These are phyloP conservation scores for Xerocomellus amylosporus DNA, from an alignment of 768 basidiomycete species.

Conservation along the genomic window DNA sequence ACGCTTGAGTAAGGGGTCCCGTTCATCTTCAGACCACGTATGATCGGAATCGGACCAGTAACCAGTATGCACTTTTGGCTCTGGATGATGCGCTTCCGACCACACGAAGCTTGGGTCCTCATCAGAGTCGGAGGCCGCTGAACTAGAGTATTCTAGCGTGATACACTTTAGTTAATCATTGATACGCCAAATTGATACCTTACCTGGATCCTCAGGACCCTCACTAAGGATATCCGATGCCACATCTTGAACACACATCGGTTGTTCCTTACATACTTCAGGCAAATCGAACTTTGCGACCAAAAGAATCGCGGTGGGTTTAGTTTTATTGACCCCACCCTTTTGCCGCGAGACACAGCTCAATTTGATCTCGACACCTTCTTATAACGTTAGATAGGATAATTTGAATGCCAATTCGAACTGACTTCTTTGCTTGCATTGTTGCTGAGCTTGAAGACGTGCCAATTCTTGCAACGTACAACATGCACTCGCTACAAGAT, in stretches of 20 bases:
- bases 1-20: slow-evolving; percentile 13
- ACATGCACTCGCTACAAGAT: slow-evolving; percentile 50
- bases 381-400: slow-evolving; percentile 10
- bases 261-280: neutral
- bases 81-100: slow-evolving; percentile 6
- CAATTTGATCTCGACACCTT: slow-evolving; percentile 46
- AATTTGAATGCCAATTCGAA: slow-evolving; percentile 2
- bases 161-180: neutral
- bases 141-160: slow-evolving; percentile 6
- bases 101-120: slow-evolving; percentile 11
- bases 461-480: slow-evolving; percentile 53
- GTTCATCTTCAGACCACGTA: slow-evolving; percentile 19
- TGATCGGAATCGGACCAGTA: slow-evolving; percentile 26
- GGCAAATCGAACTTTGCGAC: slow-evolving; percentile 23
- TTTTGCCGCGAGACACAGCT: slow-evolving; percentile 28
- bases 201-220: slow-evolving; percentile 14
- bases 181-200: neutral
- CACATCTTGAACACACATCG: neutral
- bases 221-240: neutral
- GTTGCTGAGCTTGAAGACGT: slow-evolving; percentile 43
- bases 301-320: slow-evolving; percentile 2
- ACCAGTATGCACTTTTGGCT: slow-evolving; percentile 16
- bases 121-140: slow-evolving; percentile 9
- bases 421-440: slow-evolving; percentile 43
- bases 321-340: slow-evolving; percentile 9